Evolutionary conservation across 2,329 filamentous ascomycete genomes (phyloP), one percentile per base, ranked within the genome.

Genomic region (Cercospora canescens): DNA sequence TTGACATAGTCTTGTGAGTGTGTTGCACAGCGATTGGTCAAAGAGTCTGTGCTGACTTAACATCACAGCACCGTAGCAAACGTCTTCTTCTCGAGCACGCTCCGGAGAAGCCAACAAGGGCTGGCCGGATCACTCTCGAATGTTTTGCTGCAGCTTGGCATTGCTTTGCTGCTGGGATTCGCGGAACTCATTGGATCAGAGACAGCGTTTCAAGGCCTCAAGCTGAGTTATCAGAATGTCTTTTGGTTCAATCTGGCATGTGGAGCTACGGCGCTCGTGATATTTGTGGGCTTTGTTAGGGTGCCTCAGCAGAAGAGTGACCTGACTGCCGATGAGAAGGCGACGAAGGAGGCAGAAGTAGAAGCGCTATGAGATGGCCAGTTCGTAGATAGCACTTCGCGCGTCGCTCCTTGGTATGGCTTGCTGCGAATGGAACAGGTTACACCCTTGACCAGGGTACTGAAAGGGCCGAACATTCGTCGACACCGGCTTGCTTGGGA

Each of bases 61-160:
- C 14, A 28, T 28, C 9, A 3, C 5, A 60, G 57, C 79, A 92
- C 90, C 73, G 85, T 93, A 1, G 86, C 88, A 18, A 93, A 91
- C 72, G 86, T 94, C 66, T 94, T 91, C 78, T 90, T 78, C 57
- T 93, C 90, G 0, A 93, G 90, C 0, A 86, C 85, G 14, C 81
- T 93, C 68, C 89, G 91, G 0, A 82, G 82, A 4, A 83, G 85
- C 12, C 83, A 88, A 58, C 91, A 94, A 75, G 91, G 90, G 0
- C 81, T 92, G 0, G 91, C 90, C 0, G 90, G 91, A 1, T 90
- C 88, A 0, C 77, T 93, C 12, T 88, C 91, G 73, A 92, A 91
- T 78, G 88, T 86, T 56, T 78, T 92, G 2, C 75, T 93, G 32
- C 91, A 92, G 72, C 81, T 94, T 8, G 89, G 89, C 9, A 89